A percentile compares a stretch with the other conserved stretches of the same genome.
Conservation (phyloP, 2,329 filamentous ascomycete genomes). For the Lecanicillium sp. region DNA sequence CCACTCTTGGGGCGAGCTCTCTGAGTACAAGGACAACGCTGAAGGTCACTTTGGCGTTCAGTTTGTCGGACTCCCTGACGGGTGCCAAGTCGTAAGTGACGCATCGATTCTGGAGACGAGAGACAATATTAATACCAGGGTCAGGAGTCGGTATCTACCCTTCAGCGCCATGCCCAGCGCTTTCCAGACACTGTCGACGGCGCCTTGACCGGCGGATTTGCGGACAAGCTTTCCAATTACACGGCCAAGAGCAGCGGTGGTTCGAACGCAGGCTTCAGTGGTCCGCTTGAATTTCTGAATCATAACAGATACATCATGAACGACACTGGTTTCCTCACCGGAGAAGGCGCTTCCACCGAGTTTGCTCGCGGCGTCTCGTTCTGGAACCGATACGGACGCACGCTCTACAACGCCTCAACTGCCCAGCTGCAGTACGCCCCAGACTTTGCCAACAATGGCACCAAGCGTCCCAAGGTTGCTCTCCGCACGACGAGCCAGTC, state of each 20-base stretch:
- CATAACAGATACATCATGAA: slow-evolving; percentile 39
- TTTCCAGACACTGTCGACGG: slow-evolving; percentile 42
- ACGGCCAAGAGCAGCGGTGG: slow-evolving; percentile 24
- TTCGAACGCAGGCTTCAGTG: slow-evolving; percentile 28
- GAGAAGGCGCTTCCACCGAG: slow-evolving; percentile 40
- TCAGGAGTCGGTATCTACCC: slow-evolving; percentile 38
- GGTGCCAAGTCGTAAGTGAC: slow-evolving; percentile 28
- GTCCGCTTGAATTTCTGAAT: slow-evolving; percentile 45
- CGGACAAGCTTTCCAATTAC: slow-evolving; percentile 38
- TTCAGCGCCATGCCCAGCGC: slow-evolving; percentile 48
- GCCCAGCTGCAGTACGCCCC: slow-evolving; percentile 41
- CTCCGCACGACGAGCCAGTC: slow-evolving; percentile 46
- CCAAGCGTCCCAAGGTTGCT: slow-evolving; percentile 37
- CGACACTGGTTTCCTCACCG: slow-evolving; percentile 34
- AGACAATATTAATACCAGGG: too few relatives aligned
- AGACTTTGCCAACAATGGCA: slow-evolving; percentile 33
- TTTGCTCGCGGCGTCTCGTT: slow-evolving; percentile 41
- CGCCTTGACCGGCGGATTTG: slow-evolving; percentile 38
- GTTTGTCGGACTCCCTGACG: slow-evolving; percentile 38
- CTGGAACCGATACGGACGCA: slow-evolving; percentile 47
- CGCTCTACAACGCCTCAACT: slow-evolving; percentile 39
- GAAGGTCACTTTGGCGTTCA: slow-evolving; percentile 38
- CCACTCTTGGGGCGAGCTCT: slow-evolving; percentile 40
- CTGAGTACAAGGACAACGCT: slow-evolving; percentile 37
- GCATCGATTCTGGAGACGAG: neutral